A percentile compares a stretch with the other conserved stretches of the same genome.
phyloP scores from a whole-genome alignment of 208 protist genomes.

The Porcisia deanei region DNA sequence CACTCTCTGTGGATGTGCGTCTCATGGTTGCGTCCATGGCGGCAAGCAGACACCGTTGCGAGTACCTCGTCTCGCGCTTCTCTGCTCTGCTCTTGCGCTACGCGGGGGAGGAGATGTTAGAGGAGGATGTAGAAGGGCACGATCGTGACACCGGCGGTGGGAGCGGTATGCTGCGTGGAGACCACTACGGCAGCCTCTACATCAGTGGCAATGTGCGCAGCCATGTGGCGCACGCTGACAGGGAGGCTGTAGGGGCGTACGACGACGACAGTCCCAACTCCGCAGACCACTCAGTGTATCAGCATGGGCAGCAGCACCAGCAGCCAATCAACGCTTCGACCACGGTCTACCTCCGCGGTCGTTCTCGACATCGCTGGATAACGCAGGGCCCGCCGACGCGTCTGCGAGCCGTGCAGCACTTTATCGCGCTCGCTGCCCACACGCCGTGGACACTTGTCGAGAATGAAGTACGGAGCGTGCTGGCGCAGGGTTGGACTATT shows the following conservation, averaged over 20 bases:
- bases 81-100: constrained; percentile 65
- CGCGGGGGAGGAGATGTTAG: constrained; percentile 29
- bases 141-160: not conserved
- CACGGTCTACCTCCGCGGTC: not conserved
- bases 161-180: not conserved
- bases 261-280: constrained; percentile 1
- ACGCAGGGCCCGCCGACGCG: constrained; percentile 54
- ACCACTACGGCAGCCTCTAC: constrained; percentile 10
- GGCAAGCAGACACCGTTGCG: constrained; percentile 78
- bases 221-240: not conserved
- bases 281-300: not conserved
- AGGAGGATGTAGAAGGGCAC: constrained; percentile 22
- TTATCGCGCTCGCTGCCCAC: constrained; percentile 80
- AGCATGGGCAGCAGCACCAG: not conserved
- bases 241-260: not conserved
- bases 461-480: constrained; percentile 41
- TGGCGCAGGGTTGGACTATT: constrained; percentile 71
- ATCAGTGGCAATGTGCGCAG: constrained; percentile 2
- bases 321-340: not conserved
- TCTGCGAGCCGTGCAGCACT: constrained; percentile 54
- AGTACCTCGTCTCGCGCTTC: constrained; percentile 78
- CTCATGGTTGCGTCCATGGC: constrained; percentile 86
- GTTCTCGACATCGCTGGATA: constrained; percentile 53
- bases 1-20: constrained; percentile 63
- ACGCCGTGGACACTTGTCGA: constrained; percentile 73